Percentiles rank a stretch among this genome's conserved stretches.
Conservation (phyloP, 1,284 basidiomycete genomes). For the Cryptococcus sp. region DNA sequence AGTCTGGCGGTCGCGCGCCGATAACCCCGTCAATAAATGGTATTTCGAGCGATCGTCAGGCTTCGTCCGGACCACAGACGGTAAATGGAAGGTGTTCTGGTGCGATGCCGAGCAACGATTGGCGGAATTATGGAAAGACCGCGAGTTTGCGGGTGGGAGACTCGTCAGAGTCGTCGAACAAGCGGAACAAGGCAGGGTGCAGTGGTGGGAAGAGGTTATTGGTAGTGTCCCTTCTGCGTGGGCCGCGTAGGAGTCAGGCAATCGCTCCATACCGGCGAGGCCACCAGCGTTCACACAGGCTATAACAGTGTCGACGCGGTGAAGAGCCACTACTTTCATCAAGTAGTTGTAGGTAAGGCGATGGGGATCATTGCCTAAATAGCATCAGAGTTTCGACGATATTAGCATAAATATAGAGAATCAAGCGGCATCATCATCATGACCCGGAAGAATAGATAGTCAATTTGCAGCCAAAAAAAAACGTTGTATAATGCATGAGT, state of each 20-base stretch:
- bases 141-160: constrained; percentile 55
- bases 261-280: too few relatives aligned
- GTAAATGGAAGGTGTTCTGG: constrained; percentile 93
- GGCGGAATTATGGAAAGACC: constrained; percentile 39
- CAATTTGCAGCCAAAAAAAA: too few relatives aligned
- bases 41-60: constrained; percentile 96
- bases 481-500: too few relatives aligned
- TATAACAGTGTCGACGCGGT: too few relatives aligned
- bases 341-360: too few relatives aligned
- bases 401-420: too few relatives aligned
- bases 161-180: constrained; percentile 72
- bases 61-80: constrained; percentile 62
- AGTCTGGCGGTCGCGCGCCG: constrained; percentile 87
- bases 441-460: too few relatives aligned
- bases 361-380: too few relatives aligned
- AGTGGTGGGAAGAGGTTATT: constrained; percentile 72
- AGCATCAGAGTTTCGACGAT: too few relatives aligned
- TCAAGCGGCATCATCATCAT: too few relatives aligned
- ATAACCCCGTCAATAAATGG: constrained; percentile 99
- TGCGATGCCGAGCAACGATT: constrained; percentile 79
- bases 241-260: constrained; percentile 42
- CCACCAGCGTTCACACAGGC: too few relatives aligned
- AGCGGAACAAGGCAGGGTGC: constrained; percentile 76
- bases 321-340: too few relatives aligned
- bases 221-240: constrained; percentile 79